Evolutionary conservation across 805 yeast genomes (phyloP), one percentile per base, ranked within the genome.

Genomic region (Metschnikowia reukaufii): DNA sequence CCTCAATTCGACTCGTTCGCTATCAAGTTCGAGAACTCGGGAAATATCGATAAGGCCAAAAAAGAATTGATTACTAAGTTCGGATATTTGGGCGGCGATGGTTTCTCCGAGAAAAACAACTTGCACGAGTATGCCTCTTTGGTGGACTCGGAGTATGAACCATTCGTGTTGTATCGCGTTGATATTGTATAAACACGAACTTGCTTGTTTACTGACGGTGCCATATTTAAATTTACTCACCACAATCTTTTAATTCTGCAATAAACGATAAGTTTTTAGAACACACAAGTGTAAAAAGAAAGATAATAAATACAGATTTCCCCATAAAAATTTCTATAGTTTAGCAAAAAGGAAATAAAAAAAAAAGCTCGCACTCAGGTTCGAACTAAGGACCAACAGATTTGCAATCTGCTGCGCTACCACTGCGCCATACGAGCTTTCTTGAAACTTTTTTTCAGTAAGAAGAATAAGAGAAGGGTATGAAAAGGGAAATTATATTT

Each of bases 401-500:
- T 86, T 87, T 88, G 96, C 95, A 88, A 88, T 88, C 96, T 84
- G 88, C 90, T 86, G 92, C 95, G 91, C 92, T 86, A 86, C 95
- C 94, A 83, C 94, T 86, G 91, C 89, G 94, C 94, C 90, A 86
- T 76, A 78, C 83, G 76, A 78, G 82, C 85, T 45, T 36, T 17
- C 23, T 23, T 9, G 16, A 9, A 16, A 6, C 16, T 6, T 36
- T 23, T 9, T 23, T 23, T 7, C 6, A 23, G 9, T 23, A 23
- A 23, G n/a, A n/a, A n/a, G n/a, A n/a, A n/a, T n/a, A n/a, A n/a
- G n/a, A n/a, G n/a, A n/a, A n/a, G n/a, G n/a, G n/a, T n/a, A n/a
- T n/a, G n/a, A n/a, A n/a, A n/a, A n/a, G n/a, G n/a, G n/a, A n/a
- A n/a, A n/a, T n/a, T n/a, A n/a, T n/a, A n/a, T n/a, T n/a, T n/a